Base-by-base conservation (phyloP, 352 stramenopile genomes). In the Globisporangium recalcitrans region DNA sequence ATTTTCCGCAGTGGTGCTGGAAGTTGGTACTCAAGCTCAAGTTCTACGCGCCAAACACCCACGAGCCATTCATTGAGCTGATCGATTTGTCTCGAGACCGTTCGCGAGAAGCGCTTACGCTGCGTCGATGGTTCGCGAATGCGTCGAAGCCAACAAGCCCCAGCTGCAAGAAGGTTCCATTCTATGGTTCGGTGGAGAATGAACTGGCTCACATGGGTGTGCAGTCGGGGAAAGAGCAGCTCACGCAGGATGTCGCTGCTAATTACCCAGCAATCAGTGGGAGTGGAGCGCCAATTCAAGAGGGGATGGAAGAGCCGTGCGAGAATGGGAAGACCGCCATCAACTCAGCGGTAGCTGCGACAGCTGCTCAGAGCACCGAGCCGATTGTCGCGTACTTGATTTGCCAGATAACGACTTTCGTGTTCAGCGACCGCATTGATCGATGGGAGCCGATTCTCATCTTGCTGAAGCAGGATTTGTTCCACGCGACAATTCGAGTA, bases 1-100 rank as follows among this genome's bases (percentile, higher is more conserved):
- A 95, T 63, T 93, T 95, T 52, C 73, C 87, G 24, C 76, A 82
- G 11, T 95, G 86, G 86, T 93, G 84, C 63, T 95, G 86, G 86
- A 85, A 80, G 57, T 51, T 93, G 1, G 88, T 95, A 64, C 74
- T 93, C 1, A 92, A 90, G 62, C 71, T 95, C 42, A 75, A 79
- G 16, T 93, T 95, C 69, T 91, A 95, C 61, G 90, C 82, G 9
- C 80, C 80, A 1, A 72, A 72, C 22, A 82, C 77, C 0, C 80
- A 90, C 26, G 69, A 88, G 31, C 84, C 86, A 6, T 77, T 91
- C 52, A 52, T 93, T 0, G 67, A 72, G 21, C 70, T 93, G 1
- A 89, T 95, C 24, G 73, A 91, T 61, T 67, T 95, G n/a, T 68
- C 74, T 19, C 78, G 78, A 16, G 84, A 93, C 63, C 75, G 85